Evolutionary conservation across 768 basidiomycete species (phyloP).

Genomic region (Serendipita vermifera): DNA sequence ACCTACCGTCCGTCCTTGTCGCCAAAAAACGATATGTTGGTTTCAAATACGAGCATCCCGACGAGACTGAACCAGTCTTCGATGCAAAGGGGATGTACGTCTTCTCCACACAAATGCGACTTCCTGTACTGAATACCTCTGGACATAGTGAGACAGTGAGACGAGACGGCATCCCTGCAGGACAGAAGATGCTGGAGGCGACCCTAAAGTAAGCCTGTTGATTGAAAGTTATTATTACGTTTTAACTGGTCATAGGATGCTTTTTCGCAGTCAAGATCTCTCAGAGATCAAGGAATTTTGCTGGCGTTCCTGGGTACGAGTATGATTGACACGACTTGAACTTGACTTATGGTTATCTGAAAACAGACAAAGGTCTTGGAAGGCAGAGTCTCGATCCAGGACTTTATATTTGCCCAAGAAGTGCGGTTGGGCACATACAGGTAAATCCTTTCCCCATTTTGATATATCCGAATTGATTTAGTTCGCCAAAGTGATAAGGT

Average conservation of each 20-base stretch:
- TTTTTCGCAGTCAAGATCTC: slow-evolving; percentile 83
- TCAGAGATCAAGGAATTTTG: slow-evolving; percentile 85
- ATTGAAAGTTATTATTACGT: slow-evolving; percentile 4
- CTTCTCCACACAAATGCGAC: too few relatives aligned
- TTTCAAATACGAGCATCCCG: slow-evolving; percentile 80
- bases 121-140: too few relatives aligned
- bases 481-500: slow-evolving; percentile 49
- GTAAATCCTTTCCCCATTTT: slow-evolving; percentile 27
- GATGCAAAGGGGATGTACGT: slow-evolving; percentile 98
- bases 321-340: too few relatives aligned
- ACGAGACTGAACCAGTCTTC: slow-evolving; percentile 66
- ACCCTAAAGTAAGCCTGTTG: slow-evolving; percentile 57
- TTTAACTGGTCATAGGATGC: slow-evolving; percentile 40
- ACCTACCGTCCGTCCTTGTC: slow-evolving; percentile 86
- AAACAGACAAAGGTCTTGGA: slow-evolving; percentile 79
- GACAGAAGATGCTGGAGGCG: slow-evolving; percentile 83
- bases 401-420: slow-evolving; percentile 91
- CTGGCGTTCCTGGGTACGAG: too few relatives aligned
- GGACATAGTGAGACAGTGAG: slow-evolving; percentile 96
- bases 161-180: slow-evolving; percentile 80
- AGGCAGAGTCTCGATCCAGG: slow-evolving; percentile 70
- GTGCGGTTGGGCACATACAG: slow-evolving; percentile 89
- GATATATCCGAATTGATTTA: neutral
- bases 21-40: slow-evolving; percentile 99
- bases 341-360: too few relatives aligned